Conservation (phyloP, 2,329 filamentous ascomycete species). For the Beauveria sp. region DNA sequence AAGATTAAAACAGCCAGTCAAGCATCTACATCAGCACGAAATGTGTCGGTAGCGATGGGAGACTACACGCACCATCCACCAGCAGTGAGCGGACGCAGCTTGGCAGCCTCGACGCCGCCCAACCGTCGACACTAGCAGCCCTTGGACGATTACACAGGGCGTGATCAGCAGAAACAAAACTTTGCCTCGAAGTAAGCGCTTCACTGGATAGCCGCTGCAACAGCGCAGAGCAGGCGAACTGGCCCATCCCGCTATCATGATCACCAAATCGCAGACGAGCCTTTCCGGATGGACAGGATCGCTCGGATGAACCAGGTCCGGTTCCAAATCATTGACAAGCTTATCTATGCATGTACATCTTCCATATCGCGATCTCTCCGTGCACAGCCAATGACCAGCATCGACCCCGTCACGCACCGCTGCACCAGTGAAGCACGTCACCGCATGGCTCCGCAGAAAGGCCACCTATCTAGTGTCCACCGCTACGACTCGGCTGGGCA, state of each 20-base stretch:
- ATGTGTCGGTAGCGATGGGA: not conserved
- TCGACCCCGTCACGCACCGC: not conserved
- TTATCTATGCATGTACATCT: not conserved
- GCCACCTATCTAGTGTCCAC: not conserved
- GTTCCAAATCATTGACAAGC: not conserved
- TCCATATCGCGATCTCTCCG: not conserved
- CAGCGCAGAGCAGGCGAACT: not conserved
- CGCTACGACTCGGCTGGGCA: not conserved
- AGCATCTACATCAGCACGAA: not conserved
- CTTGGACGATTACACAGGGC: no score
- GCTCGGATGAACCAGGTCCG: not conserved
- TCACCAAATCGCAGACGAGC: not conserved
- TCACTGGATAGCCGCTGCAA: not conserved
- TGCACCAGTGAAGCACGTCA: conserved; percentile 2
- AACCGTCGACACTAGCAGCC: not conserved
- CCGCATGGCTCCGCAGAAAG: not conserved
- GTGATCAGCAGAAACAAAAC: no score
- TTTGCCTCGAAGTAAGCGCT: not conserved
- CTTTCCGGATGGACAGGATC: no score
- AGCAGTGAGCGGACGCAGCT: not conserved
- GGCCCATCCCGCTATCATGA: not conserved
- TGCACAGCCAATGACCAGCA: not conserved
- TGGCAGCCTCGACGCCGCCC: not conserved
- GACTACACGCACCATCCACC: not conserved
- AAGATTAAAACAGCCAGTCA: not conserved